These are phyloP conservation scores for Phialophora macrospora DNA, from an alignment of 2,329 filamentous ascomycete genomes.

Conservation along the genomic window DNA sequence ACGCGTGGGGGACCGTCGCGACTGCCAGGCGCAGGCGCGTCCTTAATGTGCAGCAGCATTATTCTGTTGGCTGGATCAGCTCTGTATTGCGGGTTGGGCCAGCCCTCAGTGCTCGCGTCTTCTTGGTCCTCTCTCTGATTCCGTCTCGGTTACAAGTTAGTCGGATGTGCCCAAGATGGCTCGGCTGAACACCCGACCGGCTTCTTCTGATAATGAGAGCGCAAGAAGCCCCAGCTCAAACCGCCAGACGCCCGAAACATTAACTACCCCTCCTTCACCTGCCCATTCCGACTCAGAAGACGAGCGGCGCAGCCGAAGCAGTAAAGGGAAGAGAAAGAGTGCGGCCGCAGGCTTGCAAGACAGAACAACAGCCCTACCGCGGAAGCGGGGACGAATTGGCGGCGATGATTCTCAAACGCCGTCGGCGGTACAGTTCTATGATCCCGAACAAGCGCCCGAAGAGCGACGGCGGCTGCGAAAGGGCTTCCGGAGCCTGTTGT, in stretches of 20 bases:
- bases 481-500: slow-evolving; percentile 69
- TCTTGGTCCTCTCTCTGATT: neutral
- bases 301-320: slow-evolving; percentile 35
- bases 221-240: slow-evolving; percentile 18
- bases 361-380: slow-evolving; percentile 38
- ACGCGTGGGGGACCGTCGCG: slow-evolving; percentile 12
- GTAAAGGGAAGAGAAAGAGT: slow-evolving; percentile 52
- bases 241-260: slow-evolving; percentile 23
- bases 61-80: neutral
- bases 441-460: slow-evolving; percentile 79
- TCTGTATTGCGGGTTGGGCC: neutral
- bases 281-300: slow-evolving; percentile 59
- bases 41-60: neutral
- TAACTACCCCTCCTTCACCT: slow-evolving; percentile 39
- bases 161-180: slow-evolving; percentile 34
- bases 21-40: slow-evolving; percentile 1
- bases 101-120: neutral
- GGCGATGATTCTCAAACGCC: slow-evolving; percentile 39
- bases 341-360: slow-evolving; percentile 35
- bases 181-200: slow-evolving; percentile 28
- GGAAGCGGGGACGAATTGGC: slow-evolving; percentile 54
- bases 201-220: slow-evolving; percentile 53
- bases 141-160: neutral
- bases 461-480: slow-evolving; percentile 74
- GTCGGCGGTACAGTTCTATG: slow-evolving; percentile 61